Evolutionary conservation across 2,329 filamentous ascomycete genomes (phyloP).

Genomic region (Cryphonectria nitschkei): DNA sequence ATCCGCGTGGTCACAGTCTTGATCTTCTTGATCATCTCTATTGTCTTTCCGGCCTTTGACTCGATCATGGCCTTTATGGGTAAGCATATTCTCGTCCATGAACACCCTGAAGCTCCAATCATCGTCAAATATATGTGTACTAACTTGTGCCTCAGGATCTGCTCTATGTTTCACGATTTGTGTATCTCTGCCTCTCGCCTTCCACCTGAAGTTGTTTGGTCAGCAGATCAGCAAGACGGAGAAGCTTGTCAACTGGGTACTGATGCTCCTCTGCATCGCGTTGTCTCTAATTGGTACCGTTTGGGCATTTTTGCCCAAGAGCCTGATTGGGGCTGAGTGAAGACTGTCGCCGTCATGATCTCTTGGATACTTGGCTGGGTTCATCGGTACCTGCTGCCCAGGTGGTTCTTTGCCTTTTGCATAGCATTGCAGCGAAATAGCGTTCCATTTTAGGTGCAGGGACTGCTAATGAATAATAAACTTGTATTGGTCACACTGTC

Average conservation of each 20-base stretch:
- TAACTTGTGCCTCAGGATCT: slow-evolving; percentile 52
- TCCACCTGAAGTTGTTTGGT: slow-evolving; percentile 88
- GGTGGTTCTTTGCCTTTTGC: neutral
- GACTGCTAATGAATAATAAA: too few relatives aligned
- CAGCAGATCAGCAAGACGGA: slow-evolving; percentile 68
- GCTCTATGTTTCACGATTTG: slow-evolving; percentile 93
- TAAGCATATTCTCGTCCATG: neutral
- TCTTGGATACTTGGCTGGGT: neutral
- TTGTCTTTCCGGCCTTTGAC: slow-evolving; percentile 76
- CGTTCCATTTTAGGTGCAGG: neutral
- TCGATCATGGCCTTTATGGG: slow-evolving; percentile 88
- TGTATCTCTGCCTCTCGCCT: slow-evolving; percentile 84
- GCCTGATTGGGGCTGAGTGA: slow-evolving; percentile 63
- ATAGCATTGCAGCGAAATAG: neutral
- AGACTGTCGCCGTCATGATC: neutral
- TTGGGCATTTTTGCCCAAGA: slow-evolving; percentile 86
- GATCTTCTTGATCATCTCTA: slow-evolving; percentile 75
- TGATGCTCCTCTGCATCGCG: slow-evolving; percentile 70
- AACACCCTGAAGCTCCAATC: neutral
- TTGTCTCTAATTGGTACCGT: slow-evolving; percentile 79
- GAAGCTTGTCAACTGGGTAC: slow-evolving; percentile 65
- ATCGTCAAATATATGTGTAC: neutral
- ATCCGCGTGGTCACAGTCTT: slow-evolving; percentile 70
- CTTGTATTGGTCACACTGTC: neutral
- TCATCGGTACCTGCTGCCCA: neutral